phyloP scores from a whole-genome alignment of 352 stramenopile genomes.

The Pythium sukuiense region DNA sequence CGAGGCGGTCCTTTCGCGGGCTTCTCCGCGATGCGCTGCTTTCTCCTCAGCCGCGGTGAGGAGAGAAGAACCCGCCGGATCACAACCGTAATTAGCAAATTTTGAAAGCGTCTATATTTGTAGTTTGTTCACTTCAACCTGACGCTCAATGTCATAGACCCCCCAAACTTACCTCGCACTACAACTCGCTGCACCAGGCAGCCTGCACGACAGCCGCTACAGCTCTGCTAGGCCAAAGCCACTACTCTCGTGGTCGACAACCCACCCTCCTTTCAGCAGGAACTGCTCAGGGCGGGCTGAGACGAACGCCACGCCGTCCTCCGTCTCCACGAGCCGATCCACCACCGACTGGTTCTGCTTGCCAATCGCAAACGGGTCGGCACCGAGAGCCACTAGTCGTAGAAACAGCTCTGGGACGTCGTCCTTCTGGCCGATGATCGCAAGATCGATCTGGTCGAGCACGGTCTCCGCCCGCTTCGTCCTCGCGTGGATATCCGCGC shows the following conservation, averaged over 20 bases:
- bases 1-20: not conserved
- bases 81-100: not conserved
- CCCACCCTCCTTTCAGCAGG: too few relatives aligned
- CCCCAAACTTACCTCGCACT: too few relatives aligned
- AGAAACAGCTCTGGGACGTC: not conserved
- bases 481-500: not conserved
- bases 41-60: not conserved
- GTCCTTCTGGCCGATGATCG: too few relatives aligned
- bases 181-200: too few relatives aligned
- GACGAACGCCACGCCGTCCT: not conserved
- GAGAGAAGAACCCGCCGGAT: not conserved
- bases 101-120: not conserved
- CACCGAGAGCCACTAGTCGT: not conserved
- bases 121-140: conserved; percentile 10
- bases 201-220: too few relatives aligned
- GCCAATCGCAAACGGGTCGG: not conserved
- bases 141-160: not conserved
- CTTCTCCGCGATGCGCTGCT: not conserved
- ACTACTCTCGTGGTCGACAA: too few relatives aligned
- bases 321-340: not conserved
- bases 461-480: not conserved
- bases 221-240: too few relatives aligned
- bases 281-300: not conserved
- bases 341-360: not conserved
- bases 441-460: not conserved